These are phyloP conservation scores for Rosa hybrid DNA, from an alignment of 331 rosid species.

Conservation along the genomic window DNA sequence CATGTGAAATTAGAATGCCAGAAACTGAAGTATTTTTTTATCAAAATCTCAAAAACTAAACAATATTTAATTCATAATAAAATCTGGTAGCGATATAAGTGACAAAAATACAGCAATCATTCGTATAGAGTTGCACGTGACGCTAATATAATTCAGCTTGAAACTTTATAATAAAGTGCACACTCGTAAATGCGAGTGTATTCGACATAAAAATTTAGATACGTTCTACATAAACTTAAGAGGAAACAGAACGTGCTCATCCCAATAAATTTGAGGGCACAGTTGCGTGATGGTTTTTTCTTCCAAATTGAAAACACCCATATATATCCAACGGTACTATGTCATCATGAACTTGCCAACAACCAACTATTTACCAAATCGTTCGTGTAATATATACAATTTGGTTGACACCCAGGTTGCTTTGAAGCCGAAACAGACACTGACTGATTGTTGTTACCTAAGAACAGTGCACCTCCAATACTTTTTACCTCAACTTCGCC, in stretches of 20 bases:
- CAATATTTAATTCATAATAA: no score
- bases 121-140: no score
- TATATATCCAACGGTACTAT: background rate
- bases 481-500: background rate
- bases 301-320: background rate
- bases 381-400: background rate
- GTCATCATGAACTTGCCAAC: background rate
- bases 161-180: background rate
- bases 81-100: no score
- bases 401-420: background rate
- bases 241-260: background rate
- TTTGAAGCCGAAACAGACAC: background rate
- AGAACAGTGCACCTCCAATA: background rate
- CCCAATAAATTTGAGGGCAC: conserved; percentile 1
- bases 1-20: no score
- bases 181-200: background rate
- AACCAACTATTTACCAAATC: no score
- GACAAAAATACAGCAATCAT: background rate
- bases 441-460: background rate
- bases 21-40: no score
- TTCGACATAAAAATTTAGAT: background rate
- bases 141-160: background rate
- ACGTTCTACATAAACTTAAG: background rate
- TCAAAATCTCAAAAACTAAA: no score
- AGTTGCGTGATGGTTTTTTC: background rate